Conservation (phyloP, 1,284 basidiomycete genomes). For the Ceratobasidium sp. region DNA sequence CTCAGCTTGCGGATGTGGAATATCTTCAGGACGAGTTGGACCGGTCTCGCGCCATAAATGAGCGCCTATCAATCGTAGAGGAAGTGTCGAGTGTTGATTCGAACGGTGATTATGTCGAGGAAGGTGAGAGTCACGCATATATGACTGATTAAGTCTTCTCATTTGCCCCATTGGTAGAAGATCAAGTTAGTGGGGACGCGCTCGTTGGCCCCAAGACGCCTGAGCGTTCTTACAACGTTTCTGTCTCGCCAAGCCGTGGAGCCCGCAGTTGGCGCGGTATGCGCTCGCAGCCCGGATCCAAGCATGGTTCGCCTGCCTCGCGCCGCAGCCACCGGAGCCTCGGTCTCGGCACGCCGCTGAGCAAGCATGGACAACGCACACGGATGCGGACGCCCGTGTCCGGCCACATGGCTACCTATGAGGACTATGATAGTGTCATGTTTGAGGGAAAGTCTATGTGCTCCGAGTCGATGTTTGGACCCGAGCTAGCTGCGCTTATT, state of each 20-base stretch:
- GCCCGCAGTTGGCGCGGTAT: conserved; percentile 11
- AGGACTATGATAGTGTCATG: conserved; percentile 37
- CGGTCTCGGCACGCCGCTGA: conserved; percentile 1
- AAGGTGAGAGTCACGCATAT: background rate
- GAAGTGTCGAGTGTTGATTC: conserved; percentile 28
- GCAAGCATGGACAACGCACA: background rate
- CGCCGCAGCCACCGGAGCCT: conserved; percentile 8
- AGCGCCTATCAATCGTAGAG: conserved; percentile 21
- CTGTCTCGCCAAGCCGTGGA: background rate
- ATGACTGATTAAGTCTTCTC: background rate
- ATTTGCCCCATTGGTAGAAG: background rate
- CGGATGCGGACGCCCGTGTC: conserved; percentile 27
- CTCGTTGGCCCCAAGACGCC: conserved; percentile 9
- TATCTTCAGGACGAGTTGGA: background rate
- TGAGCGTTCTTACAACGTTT: background rate
- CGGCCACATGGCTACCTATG: background rate
- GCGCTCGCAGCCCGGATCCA: conserved; percentile 17
- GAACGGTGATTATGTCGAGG: background rate
- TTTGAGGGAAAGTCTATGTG: conserved; percentile 19
- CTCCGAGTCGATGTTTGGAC: conserved; percentile 19
- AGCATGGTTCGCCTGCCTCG: background rate
- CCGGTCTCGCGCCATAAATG: background rate
- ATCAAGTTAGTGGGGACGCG: background rate
- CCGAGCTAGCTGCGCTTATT: conserved; percentile 8
- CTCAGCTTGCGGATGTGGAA: background rate